Evolutionary conservation across 768 basidiomycete genomes (phyloP).

Genomic region (Lentinus brumalis): DNA sequence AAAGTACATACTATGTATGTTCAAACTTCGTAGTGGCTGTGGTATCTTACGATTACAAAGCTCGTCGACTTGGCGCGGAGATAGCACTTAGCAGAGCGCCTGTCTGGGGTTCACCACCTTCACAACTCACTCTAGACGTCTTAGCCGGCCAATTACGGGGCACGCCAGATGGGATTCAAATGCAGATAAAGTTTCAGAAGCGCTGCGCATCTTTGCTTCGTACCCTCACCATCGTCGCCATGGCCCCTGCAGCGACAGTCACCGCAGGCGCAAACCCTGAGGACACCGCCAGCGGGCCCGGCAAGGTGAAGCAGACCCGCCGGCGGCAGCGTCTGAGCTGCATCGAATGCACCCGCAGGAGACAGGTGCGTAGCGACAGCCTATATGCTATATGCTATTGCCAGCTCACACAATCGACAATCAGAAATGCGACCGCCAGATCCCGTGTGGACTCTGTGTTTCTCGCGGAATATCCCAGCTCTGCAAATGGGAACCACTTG

Average conservation of each 20-base stretch:
- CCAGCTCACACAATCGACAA: neutral
- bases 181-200: neutral
- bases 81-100: neutral
- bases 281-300: slow-evolving; percentile 6
- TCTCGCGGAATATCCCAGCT: slow-evolving; percentile 32
- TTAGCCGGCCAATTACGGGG: no score
- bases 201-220: no score
- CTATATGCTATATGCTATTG: slow-evolving; percentile 6
- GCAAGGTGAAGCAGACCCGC: slow-evolving; percentile 52
- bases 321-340: slow-evolving; percentile 53
- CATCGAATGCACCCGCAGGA: slow-evolving; percentile 57
- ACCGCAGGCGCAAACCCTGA: neutral
- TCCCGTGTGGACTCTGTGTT: slow-evolving; percentile 33
- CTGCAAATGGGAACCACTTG: slow-evolving; percentile 34
- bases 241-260: neutral
- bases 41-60: neutral
- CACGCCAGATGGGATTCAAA: no score
- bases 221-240: neutral
- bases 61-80: neutral
- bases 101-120: no score
- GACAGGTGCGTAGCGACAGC: slow-evolving; percentile 43
- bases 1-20: no score
- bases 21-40: no score
- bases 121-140: no score
- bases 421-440: slow-evolving; percentile 50